A percentile compares a stretch with the other conserved stretches of the same genome.
These are phyloP conservation scores for Porcisia hertigi DNA, from an alignment of 208 protist genomes.

Conservation along the genomic window DNA sequence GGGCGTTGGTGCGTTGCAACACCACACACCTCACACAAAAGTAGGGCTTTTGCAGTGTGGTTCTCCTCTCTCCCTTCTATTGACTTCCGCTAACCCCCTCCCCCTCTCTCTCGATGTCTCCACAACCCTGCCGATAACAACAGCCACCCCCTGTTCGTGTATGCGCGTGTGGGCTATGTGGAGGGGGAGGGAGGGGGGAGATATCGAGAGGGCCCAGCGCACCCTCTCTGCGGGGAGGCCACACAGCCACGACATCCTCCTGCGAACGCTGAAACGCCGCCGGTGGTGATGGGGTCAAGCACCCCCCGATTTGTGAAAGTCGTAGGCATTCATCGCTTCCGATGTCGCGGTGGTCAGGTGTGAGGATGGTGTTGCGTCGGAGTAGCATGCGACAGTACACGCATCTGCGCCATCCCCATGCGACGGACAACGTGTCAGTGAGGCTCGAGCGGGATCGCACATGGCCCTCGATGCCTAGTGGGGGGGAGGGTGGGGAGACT, in stretches of 20 bases:
- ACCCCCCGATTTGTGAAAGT: no score
- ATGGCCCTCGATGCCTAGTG: background rate
- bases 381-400: background rate
- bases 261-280: background rate
- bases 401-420: background rate
- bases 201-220: background rate
- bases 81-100: no score
- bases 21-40: no score
- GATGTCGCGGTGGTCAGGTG: background rate
- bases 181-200: background rate
- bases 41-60: no score
- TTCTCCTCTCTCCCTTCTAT: no score
- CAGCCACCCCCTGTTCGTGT: background rate
- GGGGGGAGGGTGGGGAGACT: no score
- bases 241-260: background rate
- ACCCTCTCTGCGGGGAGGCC: background rate
- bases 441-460: background rate
- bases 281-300: background rate
- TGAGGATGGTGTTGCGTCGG: background rate
- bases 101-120: no score
- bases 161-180: no score
- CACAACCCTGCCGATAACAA: no score
- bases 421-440: background rate
- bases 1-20: no score
- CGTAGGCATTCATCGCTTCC: background rate